A percentile compares a stretch with the other conserved stretches of the same genome.
phyloP scores from a whole-genome alignment of 2,329 filamentous ascomycete genomes.

The Sarocladiaceae sp. region DNA sequence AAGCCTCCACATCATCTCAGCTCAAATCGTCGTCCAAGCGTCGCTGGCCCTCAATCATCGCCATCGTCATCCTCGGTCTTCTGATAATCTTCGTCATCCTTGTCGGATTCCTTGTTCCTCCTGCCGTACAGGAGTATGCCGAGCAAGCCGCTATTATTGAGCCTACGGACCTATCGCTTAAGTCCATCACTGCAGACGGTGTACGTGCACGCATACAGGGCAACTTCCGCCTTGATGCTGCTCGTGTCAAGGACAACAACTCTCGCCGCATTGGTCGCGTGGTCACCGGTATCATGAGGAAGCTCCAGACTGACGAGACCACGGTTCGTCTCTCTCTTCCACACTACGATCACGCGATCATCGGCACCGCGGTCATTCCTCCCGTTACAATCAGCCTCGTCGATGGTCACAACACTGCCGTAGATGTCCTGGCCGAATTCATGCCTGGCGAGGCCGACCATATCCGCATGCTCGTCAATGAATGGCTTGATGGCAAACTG shows the following conservation, averaged over 20 bases:
- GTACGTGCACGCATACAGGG: constrained; percentile 76
- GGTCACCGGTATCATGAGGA: constrained; percentile 71
- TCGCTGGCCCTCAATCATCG: constrained; percentile 73
- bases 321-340: constrained; percentile 73
- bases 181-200: constrained; percentile 74
- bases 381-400: constrained; percentile 68
- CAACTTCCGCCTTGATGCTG: constrained; percentile 73
- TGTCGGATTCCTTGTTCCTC: constrained; percentile 74
- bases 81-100: constrained; percentile 63
- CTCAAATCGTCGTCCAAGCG: constrained; percentile 9
- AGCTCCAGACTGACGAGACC: constrained; percentile 68
- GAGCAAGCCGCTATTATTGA: constrained; percentile 76
- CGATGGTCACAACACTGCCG: constrained; percentile 67
- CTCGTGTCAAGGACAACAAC: constrained; percentile 62
- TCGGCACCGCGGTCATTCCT: constrained; percentile 73
- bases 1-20: not conserved
- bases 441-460: constrained; percentile 69
- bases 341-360: constrained; percentile 68
- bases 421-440: constrained; percentile 76
- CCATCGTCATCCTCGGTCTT: constrained; percentile 59
- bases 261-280: constrained; percentile 71
- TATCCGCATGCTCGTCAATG: constrained; percentile 73
- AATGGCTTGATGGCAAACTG: constrained; percentile 79
- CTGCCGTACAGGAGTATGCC: constrained; percentile 77
- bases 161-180: constrained; percentile 76